phyloP scores from a whole-genome alignment of 83 land plant species.

The Isoetes engelmannii region DNA sequence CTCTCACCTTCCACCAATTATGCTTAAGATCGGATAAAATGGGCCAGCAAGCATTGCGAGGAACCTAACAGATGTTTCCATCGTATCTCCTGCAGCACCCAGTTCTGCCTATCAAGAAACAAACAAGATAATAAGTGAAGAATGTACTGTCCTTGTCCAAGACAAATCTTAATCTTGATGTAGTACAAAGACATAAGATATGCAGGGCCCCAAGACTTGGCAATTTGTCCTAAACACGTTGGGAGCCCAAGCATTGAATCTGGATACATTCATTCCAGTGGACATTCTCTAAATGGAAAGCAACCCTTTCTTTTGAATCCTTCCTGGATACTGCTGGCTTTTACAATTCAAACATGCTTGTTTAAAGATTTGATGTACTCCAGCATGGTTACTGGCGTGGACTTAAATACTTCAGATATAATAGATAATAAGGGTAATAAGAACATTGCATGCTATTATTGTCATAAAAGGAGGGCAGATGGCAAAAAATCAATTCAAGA shows the following conservation, averaged over 20 bases:
- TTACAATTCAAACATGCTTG: no score
- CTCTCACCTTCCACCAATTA: conserved; percentile 52
- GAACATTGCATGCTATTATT: no score
- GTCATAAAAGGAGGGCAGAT: no score
- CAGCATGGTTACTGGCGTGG: no score
- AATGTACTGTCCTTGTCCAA: not conserved
- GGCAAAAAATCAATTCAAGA: no score
- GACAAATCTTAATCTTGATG: not conserved
- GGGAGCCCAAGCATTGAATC: no score
- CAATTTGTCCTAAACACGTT: no score
- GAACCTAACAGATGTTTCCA: conserved; percentile 56
- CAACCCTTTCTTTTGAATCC: not conserved
- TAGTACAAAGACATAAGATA: not conserved
- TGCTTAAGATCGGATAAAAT: conserved; percentile 69
- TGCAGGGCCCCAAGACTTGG: not conserved
- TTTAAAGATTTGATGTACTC: no score
- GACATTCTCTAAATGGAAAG: no score
- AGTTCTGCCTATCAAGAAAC: conserved; percentile 56
- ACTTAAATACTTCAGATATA: no score
- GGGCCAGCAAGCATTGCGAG: conserved; percentile 96
- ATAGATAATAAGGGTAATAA: no score
- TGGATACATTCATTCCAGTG: no score
- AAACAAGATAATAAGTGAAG: not conserved
- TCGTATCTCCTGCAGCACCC: conserved; percentile 42
- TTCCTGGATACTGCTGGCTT: not conserved